Percentiles rank a stretch among this genome's conserved stretches.
Conservation (phyloP, 1,284 basidiomycete genomes). For the Cutaneotrichosporon daszewskae region DNA sequence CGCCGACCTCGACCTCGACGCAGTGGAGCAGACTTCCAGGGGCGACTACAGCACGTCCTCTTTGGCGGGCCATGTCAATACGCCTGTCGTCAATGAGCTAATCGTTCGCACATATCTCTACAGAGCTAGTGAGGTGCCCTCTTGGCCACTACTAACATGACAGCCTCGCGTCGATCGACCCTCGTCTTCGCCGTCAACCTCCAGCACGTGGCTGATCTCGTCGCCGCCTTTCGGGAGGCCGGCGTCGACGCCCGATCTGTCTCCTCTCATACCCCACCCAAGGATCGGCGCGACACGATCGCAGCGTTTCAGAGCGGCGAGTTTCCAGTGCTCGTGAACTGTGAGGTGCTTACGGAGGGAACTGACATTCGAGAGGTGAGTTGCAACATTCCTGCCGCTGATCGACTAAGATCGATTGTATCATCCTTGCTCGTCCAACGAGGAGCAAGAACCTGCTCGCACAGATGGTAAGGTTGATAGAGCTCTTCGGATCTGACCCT, state of each 20-base stretch:
- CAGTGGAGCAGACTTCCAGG: constrained; percentile 59
- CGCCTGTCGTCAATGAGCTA: constrained; percentile 64
- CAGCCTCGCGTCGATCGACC: constrained; percentile 69
- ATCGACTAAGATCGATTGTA: constrained; percentile 65
- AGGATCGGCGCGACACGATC: constrained; percentile 63
- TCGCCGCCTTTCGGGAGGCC: constrained; percentile 63
- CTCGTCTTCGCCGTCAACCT: constrained; percentile 87
- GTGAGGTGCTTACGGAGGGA: constrained; percentile 87
- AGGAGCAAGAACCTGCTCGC: constrained; percentile 80
- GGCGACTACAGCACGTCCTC: constrained; percentile 76
- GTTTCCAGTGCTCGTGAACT: constrained; percentile 88
- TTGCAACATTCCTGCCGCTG: constrained; percentile 1
- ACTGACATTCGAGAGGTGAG: constrained; percentile 71
- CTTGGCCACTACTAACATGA: neutral
- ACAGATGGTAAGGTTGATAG: constrained; percentile 67
- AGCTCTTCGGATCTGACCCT: neutral
- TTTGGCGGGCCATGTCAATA: constrained; percentile 74
- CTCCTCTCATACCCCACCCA: constrained; percentile 62
- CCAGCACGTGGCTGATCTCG: constrained; percentile 72
- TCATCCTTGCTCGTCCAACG: constrained; percentile 80
- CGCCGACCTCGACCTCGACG: constrained; percentile 63
- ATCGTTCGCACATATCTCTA: constrained; percentile 77
- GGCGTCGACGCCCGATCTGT: constrained; percentile 84
- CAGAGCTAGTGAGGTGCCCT: constrained; percentile 57
- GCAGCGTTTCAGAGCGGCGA: constrained; percentile 62